These are phyloP conservation scores for Trypanosoma mega DNA, from an alignment of 208 protist species.

Conservation along the genomic window DNA sequence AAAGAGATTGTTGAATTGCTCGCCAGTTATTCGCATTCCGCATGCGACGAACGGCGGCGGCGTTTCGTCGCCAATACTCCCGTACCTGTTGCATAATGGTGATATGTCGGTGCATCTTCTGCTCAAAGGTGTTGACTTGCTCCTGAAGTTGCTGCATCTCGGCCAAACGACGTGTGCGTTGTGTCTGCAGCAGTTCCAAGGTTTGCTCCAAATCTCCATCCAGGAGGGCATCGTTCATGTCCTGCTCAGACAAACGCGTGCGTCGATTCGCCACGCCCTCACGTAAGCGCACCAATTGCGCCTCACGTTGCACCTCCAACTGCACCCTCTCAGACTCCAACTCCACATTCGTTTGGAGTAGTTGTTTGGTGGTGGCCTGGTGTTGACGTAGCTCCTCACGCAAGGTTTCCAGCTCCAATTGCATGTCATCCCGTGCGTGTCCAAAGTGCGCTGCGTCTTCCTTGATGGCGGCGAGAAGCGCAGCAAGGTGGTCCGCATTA, in stretches of 20 bases:
- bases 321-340: constrained; percentile 47
- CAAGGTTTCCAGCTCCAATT: constrained; percentile 15
- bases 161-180: constrained; percentile 23
- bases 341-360: constrained; percentile 50
- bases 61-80: constrained; percentile 68
- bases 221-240: constrained; percentile 25
- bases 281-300: constrained; percentile 10
- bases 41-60: constrained; percentile 28
- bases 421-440: constrained; percentile 6
- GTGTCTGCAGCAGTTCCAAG: constrained; percentile 17
- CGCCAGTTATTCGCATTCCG: neutral
- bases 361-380: constrained; percentile 30
- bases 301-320: constrained; percentile 33
- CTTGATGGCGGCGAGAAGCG: constrained; percentile 16
- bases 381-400: constrained; percentile 38
- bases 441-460: constrained; percentile 27
- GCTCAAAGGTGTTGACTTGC: constrained; percentile 11
- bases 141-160: constrained; percentile 24
- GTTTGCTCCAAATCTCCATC: constrained; percentile 27
- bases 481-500: constrained; percentile 22
- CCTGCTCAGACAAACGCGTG: constrained; percentile 1
- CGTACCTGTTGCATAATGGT: constrained; percentile 26
- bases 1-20: too few species aligned
- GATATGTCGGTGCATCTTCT: constrained; percentile 18
- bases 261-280: neutral